Evolutionary conservation across 1,284 basidiomycete species (phyloP).

Genomic region (Athelia psychrophila): DNA sequence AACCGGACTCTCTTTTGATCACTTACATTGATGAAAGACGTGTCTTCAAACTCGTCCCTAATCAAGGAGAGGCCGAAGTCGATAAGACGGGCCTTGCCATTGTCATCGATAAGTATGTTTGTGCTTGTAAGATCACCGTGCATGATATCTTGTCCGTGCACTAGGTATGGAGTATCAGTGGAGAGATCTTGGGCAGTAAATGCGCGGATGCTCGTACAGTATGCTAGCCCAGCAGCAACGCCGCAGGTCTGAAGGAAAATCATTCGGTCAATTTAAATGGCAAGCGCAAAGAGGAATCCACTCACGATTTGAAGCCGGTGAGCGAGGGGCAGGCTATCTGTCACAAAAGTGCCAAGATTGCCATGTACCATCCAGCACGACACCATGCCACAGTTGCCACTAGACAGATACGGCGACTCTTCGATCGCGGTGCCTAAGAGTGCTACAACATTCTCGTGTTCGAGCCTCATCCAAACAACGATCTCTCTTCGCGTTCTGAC

Average conservation of each 20-base stretch:
- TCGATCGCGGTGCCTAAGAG: conserved; percentile 17
- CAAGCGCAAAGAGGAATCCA: neutral
- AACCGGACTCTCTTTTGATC: conserved; percentile 17
- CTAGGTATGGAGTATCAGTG: conserved; percentile 4
- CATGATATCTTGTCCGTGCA: conserved; percentile 16
- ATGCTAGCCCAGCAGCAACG: neutral
- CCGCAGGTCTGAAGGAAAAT: neutral
- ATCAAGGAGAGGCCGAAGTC: conserved; percentile 38
- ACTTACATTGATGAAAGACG: conserved; percentile 26
- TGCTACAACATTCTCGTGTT: conserved; percentile 23
- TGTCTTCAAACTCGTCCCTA: conserved; percentile 26
- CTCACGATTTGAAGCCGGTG: conserved; percentile 18
- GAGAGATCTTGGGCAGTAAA: neutral
- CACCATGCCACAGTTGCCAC: conserved; percentile 20
- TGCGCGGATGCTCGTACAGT: neutral
- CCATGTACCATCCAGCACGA: conserved; percentile 25
- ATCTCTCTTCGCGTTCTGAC: conserved; percentile 18
- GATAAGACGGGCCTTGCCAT: conserved; percentile 19
- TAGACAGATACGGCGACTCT: conserved; percentile 18
- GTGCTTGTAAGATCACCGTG: conserved; percentile 23
- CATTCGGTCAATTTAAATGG: neutral
- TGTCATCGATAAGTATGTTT: conserved; percentile 30
- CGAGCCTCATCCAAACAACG: conserved; percentile 20
- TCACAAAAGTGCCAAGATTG: conserved; percentile 17
- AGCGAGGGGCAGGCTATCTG: conserved; percentile 7